phyloP scores from a whole-genome alignment of 768 basidiomycete genomes.

The Gymnopilus dilepis region DNA sequence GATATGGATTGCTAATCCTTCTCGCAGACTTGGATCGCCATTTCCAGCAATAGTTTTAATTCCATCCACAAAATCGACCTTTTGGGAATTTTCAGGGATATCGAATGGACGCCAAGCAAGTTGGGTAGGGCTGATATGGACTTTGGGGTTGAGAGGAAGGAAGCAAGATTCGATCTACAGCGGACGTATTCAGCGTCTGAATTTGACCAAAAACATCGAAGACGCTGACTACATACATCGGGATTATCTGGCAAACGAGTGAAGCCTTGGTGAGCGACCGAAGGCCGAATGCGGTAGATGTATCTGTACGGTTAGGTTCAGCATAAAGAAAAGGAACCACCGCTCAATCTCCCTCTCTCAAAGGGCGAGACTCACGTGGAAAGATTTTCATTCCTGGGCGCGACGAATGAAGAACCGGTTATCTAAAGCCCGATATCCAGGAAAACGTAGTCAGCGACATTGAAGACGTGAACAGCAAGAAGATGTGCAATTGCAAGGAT shows the following conservation, averaged over 20 bases:
- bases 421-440: conserved; percentile 40
- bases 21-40: conserved; percentile 64
- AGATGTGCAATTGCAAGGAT: neutral
- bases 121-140: conserved; percentile 66
- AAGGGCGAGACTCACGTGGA: conserved; percentile 45
- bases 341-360: neutral
- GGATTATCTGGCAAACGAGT: conserved; percentile 58
- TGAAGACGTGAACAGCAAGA: neutral
- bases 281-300: conserved; percentile 71
- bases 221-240: conserved; percentile 46
- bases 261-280: conserved; percentile 71
- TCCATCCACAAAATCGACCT: conserved; percentile 61
- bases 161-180: conserved; percentile 75
- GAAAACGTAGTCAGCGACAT: neutral
- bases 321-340: neutral
- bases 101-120: conserved; percentile 70
- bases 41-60: conserved; percentile 68
- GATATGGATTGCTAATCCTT: conserved; percentile 69
- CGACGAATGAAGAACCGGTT: conserved; percentile 64
- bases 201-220: too few relatives aligned
- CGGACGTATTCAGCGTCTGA: too few relatives aligned
- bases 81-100: conserved; percentile 45
- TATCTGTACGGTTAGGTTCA: conserved; percentile 43
- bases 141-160: conserved; percentile 61
- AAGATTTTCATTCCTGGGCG: conserved; percentile 59